Conservation (phyloP, 208 protist genomes). For the Borovskyia barvae region DNA sequence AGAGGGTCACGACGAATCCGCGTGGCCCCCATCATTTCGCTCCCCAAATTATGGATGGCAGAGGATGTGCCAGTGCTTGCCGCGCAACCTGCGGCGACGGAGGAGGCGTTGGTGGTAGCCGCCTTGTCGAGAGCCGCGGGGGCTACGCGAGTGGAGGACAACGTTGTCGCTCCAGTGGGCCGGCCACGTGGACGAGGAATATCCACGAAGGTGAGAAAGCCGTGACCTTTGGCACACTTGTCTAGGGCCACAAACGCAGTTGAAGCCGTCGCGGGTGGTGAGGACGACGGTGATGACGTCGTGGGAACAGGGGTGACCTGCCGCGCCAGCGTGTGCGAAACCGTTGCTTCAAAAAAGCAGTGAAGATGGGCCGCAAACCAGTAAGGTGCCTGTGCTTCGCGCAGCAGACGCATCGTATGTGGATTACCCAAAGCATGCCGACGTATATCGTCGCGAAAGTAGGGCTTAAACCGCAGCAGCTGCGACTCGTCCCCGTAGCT, state of each 20-base stretch:
- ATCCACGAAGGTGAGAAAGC: conserved; percentile 83
- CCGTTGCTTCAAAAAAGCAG: conserved; percentile 79
- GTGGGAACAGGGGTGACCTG: too few relatives aligned
- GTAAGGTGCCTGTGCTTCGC: conserved; percentile 48
- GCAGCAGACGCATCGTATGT: conserved; percentile 71
- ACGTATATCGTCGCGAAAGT: conserved; percentile 84
- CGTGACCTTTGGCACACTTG: conserved; percentile 77
- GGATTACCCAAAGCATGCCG: conserved; percentile 79
- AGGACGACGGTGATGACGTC: too few relatives aligned
- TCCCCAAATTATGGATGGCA: too few relatives aligned
- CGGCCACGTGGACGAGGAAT: conserved; percentile 26
- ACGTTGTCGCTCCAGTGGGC: too few relatives aligned
- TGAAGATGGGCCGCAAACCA: conserved; percentile 90
- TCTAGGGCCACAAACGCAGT: conserved; percentile 83
- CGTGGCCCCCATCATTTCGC: background rate
- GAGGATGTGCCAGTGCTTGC: too few relatives aligned
- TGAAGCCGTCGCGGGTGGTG: background rate
- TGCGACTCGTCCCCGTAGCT: conserved; percentile 77
- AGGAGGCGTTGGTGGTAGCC: background rate
- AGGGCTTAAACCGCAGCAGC: conserved; percentile 82
- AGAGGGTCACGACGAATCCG: conserved; percentile 62
- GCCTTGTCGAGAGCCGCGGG: too few relatives aligned
- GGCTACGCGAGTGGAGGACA: too few relatives aligned
- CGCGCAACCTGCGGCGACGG: background rate
- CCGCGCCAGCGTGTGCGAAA: conserved; percentile 27